A percentile compares a stretch with the other conserved stretches of the same genome.
These are phyloP conservation scores for Rhizopus arrhizus DNA, from an alignment of 371 early-diverging fungal genomes.

Conservation along the genomic window DNA sequence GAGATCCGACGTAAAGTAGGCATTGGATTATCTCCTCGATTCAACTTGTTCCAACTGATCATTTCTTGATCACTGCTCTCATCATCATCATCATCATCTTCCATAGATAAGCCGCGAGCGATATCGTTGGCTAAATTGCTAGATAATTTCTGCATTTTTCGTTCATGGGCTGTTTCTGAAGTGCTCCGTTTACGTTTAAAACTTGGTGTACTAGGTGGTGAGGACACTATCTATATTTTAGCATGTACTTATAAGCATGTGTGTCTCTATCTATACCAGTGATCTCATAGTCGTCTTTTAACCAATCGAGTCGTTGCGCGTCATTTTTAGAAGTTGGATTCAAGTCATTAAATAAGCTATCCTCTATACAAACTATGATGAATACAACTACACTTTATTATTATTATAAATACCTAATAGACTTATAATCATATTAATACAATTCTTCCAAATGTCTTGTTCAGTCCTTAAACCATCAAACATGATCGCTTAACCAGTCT, in stretches of 20 bases:
- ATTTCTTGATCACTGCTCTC: background rate
- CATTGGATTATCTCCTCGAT: conserved; percentile 19
- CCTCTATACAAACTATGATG: conserved; percentile 24
- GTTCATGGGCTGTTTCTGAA: conserved; percentile 36
- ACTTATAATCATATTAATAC: conserved; percentile 39
- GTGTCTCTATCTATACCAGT: conserved; percentile 15
- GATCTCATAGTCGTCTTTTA: conserved; percentile 11
- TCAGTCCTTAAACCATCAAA: conserved; percentile 32
- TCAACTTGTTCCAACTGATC: background rate
- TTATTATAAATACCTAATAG: conserved; percentile 36
- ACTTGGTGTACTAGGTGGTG: conserved; percentile 16
- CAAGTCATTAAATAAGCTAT: conserved; percentile 26
- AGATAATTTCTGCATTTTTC: conserved; percentile 48
- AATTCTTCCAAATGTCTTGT: conserved; percentile 41
- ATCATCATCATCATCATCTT: conserved; percentile 23
- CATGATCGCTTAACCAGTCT: conserved; percentile 9
- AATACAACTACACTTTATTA: background rate
- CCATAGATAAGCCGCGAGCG: conserved; percentile 45
- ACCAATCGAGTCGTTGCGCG: conserved; percentile 5
- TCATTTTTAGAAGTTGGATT: conserved; percentile 12
- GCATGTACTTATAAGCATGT: background rate
- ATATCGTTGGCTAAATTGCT: conserved; percentile 47
- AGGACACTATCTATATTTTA: background rate
- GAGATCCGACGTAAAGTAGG: conserved; percentile 30
- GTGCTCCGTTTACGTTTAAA: conserved; percentile 49